Conservation (phyloP, 2,329 filamentous ascomycete species). For the Fusarium goolgardi region DNA sequence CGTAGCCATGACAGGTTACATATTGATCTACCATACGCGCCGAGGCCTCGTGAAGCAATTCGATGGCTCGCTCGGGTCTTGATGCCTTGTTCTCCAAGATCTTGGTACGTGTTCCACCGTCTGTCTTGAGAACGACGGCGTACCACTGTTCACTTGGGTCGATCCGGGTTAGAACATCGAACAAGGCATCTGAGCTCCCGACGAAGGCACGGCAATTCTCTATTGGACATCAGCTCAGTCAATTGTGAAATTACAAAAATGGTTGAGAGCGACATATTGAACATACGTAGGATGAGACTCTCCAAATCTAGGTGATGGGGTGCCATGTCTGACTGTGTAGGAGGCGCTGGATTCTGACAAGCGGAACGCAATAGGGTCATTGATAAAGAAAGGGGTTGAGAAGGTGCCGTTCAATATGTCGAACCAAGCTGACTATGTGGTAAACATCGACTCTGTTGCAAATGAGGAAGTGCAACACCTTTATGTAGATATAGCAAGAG, state of each 20-base stretch:
- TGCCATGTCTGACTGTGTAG: conserved; percentile 28
- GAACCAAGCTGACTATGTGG: neutral
- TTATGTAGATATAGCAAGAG: conserved; percentile 19
- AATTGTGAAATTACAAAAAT: neutral
- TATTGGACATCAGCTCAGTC: conserved; percentile 19
- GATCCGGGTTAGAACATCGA: conserved; percentile 44
- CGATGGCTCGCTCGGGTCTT: conserved; percentile 50
- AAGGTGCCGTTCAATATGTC: conserved; percentile 3
- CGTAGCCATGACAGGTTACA: conserved; percentile 52
- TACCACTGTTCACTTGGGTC: conserved; percentile 44
- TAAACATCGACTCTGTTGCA: neutral
- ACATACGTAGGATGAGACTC: conserved; percentile 30
- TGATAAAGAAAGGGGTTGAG: neutral
- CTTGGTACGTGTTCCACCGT: conserved; percentile 43
- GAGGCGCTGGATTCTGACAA: conserved; percentile 10
- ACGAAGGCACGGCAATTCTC: conserved; percentile 47
- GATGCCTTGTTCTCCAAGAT: conserved; percentile 50
- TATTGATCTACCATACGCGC: conserved; percentile 52
- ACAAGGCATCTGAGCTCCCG: conserved; percentile 35
- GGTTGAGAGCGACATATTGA: neutral
- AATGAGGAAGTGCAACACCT: conserved; percentile 24
- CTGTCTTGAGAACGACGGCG: conserved; percentile 44
- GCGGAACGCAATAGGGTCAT: conserved; percentile 33
- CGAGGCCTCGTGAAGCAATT: conserved; percentile 53
- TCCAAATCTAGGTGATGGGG: conserved; percentile 22